These are phyloP conservation scores for Chalciporus pseudorubinellus DNA, from an alignment of 768 basidiomycete species.

Conservation along the genomic window DNA sequence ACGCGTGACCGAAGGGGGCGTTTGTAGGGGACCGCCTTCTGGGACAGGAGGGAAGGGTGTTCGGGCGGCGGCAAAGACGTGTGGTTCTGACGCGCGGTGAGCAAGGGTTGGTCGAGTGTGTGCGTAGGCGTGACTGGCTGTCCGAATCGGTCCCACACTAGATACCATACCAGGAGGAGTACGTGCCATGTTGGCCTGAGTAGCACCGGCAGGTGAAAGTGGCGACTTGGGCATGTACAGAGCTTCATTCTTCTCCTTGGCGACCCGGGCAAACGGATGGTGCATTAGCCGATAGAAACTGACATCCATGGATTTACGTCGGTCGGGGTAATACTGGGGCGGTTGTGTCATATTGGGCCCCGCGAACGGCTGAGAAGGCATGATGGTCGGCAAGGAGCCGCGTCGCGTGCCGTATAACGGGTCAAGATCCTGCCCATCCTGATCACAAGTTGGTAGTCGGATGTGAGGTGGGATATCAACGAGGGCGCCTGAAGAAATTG, in stretches of 20 bases:
- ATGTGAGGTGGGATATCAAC: constrained; percentile 22
- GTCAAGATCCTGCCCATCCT: constrained; percentile 29
- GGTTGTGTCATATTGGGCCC: constrained; percentile 35
- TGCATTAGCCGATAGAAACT: constrained; percentile 55
- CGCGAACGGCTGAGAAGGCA: constrained; percentile 27
- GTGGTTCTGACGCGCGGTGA: constrained; percentile 34
- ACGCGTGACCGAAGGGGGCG: constrained; percentile 15
- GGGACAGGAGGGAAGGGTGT: constrained; percentile 35
- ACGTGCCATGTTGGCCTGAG: constrained; percentile 37
- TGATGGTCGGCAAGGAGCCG: constrained; percentile 51
- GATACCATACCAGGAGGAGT: constrained; percentile 29
- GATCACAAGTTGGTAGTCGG: constrained; percentile 23
- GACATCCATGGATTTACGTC: constrained; percentile 39
- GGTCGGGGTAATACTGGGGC: constrained; percentile 34
- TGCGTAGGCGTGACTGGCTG: constrained; percentile 45
- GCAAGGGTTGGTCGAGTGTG: constrained; percentile 32
- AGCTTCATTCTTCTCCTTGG: constrained; percentile 35
- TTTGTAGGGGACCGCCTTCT: constrained; percentile 17
- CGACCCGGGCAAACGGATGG: constrained; percentile 33
- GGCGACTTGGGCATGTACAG: constrained; percentile 33
- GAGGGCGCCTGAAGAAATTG: constrained; percentile 34
- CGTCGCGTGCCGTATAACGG: constrained; percentile 41
- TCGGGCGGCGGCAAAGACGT: constrained; percentile 38
- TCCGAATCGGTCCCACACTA: constrained; percentile 42
- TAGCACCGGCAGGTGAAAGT: constrained; percentile 29